Evolutionary conservation across 495 filamentous ascomycete genomes (phyloP).

Genomic region (Neurospora sp.): DNA sequence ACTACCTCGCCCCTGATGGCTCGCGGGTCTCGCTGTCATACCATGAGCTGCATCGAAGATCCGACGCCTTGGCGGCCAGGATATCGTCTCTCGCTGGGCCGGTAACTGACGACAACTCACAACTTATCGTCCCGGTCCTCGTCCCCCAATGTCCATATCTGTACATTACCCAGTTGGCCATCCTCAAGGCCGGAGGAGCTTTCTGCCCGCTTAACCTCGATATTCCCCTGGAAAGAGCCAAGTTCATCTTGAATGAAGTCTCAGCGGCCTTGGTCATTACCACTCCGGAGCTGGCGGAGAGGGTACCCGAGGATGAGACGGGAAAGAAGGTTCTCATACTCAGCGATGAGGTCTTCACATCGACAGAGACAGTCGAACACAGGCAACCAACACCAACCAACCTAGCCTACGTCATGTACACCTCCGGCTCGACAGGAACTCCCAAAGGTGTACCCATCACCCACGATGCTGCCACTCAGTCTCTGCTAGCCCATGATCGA

Average conservation of each 20-base stretch:
- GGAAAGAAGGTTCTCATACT: conserved; percentile 16
- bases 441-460: conserved; percentile 78
- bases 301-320: conserved; percentile 13
- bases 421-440: conserved; percentile 76
- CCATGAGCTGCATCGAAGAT: conserved; percentile 43
- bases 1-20: conserved; percentile 44
- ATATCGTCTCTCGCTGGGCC: conserved; percentile 27
- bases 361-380: neutral
- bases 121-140: conserved; percentile 58
- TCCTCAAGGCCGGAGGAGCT: conserved; percentile 65
- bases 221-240: conserved; percentile 57
- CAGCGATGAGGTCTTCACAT: conserved; percentile 3
- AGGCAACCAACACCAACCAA: conserved; percentile 24
- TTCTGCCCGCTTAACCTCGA: conserved; percentile 72
- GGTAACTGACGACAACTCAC: neutral
- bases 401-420: conserved; percentile 85
- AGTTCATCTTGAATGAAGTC: conserved; percentile 64
- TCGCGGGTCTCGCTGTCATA: conserved; percentile 42
- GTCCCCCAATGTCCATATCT: conserved; percentile 59
- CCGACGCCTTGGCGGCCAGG: conserved; percentile 39
- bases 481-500: conserved; percentile 62
- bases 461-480: conserved; percentile 66
- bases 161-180: conserved; percentile 60
- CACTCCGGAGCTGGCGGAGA: conserved; percentile 23
- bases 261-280: conserved; percentile 46